These are phyloP conservation scores for Biscutella laevigata DNA, from an alignment of 441 rosid species.

Conservation along the genomic window DNA sequence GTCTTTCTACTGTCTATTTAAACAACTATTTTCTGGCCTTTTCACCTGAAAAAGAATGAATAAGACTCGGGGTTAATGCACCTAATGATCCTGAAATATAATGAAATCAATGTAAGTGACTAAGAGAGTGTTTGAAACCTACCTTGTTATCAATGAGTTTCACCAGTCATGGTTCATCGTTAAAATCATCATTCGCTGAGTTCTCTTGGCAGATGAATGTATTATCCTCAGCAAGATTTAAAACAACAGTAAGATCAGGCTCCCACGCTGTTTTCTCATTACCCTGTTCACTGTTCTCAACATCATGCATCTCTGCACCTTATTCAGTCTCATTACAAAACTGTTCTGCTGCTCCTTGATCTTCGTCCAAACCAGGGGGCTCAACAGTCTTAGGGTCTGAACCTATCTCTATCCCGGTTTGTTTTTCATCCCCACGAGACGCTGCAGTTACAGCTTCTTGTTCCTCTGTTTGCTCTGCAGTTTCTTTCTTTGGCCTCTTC, in stretches of 20 bases:
- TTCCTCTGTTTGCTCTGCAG: slow-evolving; percentile 65
- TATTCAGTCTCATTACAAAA: slow-evolving; percentile 35
- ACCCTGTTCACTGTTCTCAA: slow-evolving; percentile 33
- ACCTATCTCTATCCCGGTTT: slow-evolving; percentile 56
- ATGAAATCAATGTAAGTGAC: too few species aligned
- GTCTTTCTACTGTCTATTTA: too few species aligned
- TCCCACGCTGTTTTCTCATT: slow-evolving; percentile 57
- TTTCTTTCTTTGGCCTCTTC: slow-evolving; percentile 89
- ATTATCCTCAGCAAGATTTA: slow-evolving; percentile 42
- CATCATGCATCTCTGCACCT: slow-evolving; percentile 35
- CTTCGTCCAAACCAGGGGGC: slow-evolving; percentile 36
- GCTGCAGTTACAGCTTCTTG: slow-evolving; percentile 59
- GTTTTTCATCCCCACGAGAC: slow-evolving; percentile 48
- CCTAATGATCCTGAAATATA: too few species aligned
- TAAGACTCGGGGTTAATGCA: too few species aligned
- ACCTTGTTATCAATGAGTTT: slow-evolving; percentile 34
- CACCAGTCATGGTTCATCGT: slow-evolving; percentile 46
- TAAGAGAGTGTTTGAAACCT: too few species aligned
- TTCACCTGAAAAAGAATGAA: too few species aligned
- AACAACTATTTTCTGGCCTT: too few species aligned
- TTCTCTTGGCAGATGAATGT: slow-evolving; percentile 74
- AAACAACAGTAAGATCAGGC: slow-evolving; percentile 26
- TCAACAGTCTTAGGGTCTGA: slow-evolving; percentile 57
- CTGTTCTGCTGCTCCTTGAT: slow-evolving; percentile 37
- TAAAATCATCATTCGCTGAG: slow-evolving; percentile 82